A percentile compares a stretch with the other conserved stretches of the same genome.
Conservation (phyloP, 192 early-diverging fungal genomes). For the Coemansia sp. region DNA sequence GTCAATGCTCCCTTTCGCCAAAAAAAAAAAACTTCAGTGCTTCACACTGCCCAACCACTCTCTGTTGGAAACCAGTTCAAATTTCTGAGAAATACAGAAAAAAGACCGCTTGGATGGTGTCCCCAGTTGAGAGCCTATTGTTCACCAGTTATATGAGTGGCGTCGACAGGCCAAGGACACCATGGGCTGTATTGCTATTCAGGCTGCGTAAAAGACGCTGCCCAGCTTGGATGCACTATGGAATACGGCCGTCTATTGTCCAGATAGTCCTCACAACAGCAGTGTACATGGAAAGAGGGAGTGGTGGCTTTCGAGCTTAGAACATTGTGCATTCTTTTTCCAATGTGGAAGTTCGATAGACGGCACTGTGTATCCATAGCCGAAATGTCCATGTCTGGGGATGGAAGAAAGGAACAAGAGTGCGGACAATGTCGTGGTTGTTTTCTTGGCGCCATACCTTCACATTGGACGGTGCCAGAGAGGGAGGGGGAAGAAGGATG, state of each 20-base stretch:
- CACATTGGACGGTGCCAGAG: background rate
- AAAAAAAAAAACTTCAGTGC: background rate
- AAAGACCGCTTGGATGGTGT: background rate
- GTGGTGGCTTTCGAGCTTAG: background rate
- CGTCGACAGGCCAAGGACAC: background rate
- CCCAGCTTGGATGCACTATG: background rate
- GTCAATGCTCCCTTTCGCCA: background rate
- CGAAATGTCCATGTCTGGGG: background rate
- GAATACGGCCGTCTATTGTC: background rate
- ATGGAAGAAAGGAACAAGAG: background rate
- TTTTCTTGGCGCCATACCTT: background rate
- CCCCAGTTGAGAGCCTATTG: background rate
- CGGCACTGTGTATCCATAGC: background rate
- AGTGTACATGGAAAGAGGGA: background rate
- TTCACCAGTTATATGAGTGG: background rate
- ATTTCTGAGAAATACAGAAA: background rate
- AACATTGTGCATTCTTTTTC: background rate
- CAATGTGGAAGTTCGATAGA: background rate
- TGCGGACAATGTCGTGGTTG: background rate
- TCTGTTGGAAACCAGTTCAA: background rate
- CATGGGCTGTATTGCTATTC: background rate
- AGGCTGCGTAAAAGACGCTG: background rate
- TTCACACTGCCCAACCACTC: background rate
- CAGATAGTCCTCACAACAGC: background rate
- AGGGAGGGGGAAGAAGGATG: background rate